Conservation (phyloP, 2,329 filamentous ascomycete genomes). For the Chaetomium strumarium region DNA sequence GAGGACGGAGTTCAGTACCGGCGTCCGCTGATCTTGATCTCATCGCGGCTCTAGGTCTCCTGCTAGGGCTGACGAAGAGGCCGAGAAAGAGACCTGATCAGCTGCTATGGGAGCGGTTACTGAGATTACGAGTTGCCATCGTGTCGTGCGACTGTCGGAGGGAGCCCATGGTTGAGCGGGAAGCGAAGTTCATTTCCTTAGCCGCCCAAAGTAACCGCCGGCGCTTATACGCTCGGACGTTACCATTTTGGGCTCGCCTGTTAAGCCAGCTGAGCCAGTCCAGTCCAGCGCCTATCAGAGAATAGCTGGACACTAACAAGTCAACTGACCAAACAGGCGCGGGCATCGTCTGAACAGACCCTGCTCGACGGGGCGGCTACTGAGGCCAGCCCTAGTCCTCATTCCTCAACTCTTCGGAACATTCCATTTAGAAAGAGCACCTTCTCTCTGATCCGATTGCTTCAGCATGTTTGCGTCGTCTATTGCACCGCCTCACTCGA, state of each 20-base stretch:
- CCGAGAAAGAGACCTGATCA: constrained; percentile 3
- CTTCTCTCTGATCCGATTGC: constrained; percentile 6
- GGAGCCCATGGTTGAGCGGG: constrained; percentile 15
- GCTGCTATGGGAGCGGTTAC: constrained; percentile 16
- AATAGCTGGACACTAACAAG: neutral
- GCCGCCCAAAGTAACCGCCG: constrained; percentile 12
- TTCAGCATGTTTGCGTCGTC: constrained; percentile 1
- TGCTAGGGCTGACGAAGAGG: constrained; percentile 3
- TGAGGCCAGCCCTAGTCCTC: neutral
- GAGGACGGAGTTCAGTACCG: neutral
- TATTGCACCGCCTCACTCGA: constrained; percentile 8
- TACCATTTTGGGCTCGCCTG: neutral
- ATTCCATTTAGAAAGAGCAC: neutral
- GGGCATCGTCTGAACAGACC: neutral
- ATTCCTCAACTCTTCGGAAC: constrained; percentile 1
- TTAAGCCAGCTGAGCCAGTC: neutral
- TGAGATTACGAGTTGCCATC: constrained; percentile 13
- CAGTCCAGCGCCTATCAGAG: neutral
- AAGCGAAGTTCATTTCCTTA: constrained; percentile 10
- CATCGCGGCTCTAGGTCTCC: neutral
- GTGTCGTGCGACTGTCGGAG: constrained; percentile 6
- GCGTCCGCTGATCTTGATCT: constrained; percentile 16
- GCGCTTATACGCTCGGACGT: constrained; percentile 1
- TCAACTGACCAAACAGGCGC: neutral
- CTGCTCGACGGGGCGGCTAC: constrained; percentile 5